These are phyloP conservation scores for Didymella pinodella DNA, from an alignment of 2,329 filamentous ascomycete genomes.

Conservation along the genomic window DNA sequence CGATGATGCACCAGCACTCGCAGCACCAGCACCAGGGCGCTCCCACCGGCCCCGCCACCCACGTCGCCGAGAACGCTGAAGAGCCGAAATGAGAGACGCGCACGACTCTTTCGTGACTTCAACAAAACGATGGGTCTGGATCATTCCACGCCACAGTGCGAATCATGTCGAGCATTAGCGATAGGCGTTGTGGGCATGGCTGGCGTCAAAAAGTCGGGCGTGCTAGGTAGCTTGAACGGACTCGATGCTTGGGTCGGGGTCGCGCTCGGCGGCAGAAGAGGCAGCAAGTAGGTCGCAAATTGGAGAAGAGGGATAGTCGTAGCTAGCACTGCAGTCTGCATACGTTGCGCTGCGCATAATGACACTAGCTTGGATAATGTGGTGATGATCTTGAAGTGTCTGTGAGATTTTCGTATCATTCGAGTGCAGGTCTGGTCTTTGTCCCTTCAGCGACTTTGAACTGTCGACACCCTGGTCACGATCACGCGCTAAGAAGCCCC, in stretches of 20 bases:
- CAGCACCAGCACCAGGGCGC: conserved; percentile 49
- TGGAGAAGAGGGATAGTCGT: not conserved
- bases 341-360: conserved; percentile 10
- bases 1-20: conserved; percentile 53
- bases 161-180: conserved; percentile 47
- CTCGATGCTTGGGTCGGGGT: not conserved
- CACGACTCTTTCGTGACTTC: conserved; percentile 22
- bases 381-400: too few species aligned
- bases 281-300: not conserved
- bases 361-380: conserved; percentile 8
- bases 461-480: not conserved
- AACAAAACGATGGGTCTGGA: conserved; percentile 9
- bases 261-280: not conserved
- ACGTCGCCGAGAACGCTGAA: conserved; percentile 44
- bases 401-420: too few species aligned
- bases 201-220: conserved; percentile 25
- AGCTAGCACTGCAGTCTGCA: conserved; percentile 14
- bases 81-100: conserved; percentile 49
- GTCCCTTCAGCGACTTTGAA: too few species aligned
- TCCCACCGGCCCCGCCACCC: conserved; percentile 46
- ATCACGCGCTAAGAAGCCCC: not conserved
- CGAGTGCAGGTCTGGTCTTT: too few species aligned
- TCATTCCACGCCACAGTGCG: conserved; percentile 45
- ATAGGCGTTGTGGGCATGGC: conserved; percentile 45
- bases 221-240: not conserved